A percentile compares a stretch with the other conserved stretches of the same genome.
phyloP scores from a whole-genome alignment of 176 grass and related monocot species.

The Lolium perenne region DNA sequence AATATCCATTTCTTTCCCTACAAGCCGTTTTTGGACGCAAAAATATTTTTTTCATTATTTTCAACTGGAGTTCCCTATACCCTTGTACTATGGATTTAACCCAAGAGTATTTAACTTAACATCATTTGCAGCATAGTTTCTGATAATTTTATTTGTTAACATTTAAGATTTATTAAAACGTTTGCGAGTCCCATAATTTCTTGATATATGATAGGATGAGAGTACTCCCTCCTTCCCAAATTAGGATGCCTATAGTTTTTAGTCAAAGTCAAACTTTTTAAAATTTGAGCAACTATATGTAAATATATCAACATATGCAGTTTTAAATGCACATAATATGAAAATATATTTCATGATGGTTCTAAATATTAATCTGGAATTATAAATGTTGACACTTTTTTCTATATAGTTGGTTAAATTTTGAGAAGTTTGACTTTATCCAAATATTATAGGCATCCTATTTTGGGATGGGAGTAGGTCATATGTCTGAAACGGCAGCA shows the following conservation, averaged over 20 bases:
- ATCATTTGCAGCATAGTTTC: not conserved
- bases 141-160: constrained; percentile 19
- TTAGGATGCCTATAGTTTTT: too few species aligned
- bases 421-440: too few species aligned
- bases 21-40: not conserved
- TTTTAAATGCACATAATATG: too few species aligned
- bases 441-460: too few species aligned
- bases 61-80: not conserved
- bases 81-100: not conserved
- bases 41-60: not conserved
- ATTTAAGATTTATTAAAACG: not conserved
- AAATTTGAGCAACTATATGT: too few species aligned
- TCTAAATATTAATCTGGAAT: too few species aligned
- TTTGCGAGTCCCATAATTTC: not conserved
- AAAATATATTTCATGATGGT: too few species aligned
- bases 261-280: too few species aligned
- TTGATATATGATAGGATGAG: not conserved
- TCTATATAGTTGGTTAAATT: too few species aligned
- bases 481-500: not conserved
- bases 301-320: too few species aligned
- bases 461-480: too few species aligned
- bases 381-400: too few species aligned
- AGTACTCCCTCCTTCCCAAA: not conserved
- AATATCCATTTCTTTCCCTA: not conserved
- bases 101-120: not conserved